Conservation (phyloP, 495 filamentous ascomycete genomes). For the Glonium stellatum region DNA sequence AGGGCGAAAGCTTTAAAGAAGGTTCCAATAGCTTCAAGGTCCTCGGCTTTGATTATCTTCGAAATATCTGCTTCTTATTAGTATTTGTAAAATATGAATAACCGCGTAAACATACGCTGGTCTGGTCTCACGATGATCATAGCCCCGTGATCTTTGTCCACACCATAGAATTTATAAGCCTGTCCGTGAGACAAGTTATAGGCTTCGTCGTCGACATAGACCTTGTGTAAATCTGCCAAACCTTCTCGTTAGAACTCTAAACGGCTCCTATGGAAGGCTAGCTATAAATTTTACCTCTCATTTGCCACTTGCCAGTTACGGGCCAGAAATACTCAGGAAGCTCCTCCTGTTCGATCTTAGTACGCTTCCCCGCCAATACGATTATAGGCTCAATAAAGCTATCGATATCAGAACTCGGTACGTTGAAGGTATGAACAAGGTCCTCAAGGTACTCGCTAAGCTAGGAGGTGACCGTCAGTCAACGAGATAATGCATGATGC, state of each 20-base stretch:
- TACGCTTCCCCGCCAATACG: conserved; percentile 48
- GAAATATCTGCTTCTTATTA: not conserved
- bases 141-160: conserved; percentile 48
- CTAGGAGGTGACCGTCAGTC: not conserved
- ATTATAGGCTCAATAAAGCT: conserved; percentile 56
- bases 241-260: conserved; percentile 1
- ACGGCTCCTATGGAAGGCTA: not conserved
- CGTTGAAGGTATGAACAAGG: conserved; percentile 43
- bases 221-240: conserved; percentile 50
- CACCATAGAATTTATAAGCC: conserved; percentile 54
- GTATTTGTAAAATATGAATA: not conserved
- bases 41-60: not conserved
- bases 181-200: conserved; percentile 60
- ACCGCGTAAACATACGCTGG: conserved; percentile 49
- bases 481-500: not conserved
- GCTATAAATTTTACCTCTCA: conserved; percentile 43
- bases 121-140: conserved; percentile 60
- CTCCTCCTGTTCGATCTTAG: conserved; percentile 49
- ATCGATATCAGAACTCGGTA: conserved; percentile 43
- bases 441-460: conserved; percentile 37
- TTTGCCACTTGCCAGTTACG: conserved; percentile 50
- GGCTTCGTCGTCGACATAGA: conserved; percentile 60
- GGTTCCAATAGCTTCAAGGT: not conserved
- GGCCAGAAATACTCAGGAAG: conserved; percentile 57
- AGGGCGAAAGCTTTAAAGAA: not conserved